Evolutionary conservation across 345 rosid genomes (phyloP).

Genomic region (Moricandia arvensis): DNA sequence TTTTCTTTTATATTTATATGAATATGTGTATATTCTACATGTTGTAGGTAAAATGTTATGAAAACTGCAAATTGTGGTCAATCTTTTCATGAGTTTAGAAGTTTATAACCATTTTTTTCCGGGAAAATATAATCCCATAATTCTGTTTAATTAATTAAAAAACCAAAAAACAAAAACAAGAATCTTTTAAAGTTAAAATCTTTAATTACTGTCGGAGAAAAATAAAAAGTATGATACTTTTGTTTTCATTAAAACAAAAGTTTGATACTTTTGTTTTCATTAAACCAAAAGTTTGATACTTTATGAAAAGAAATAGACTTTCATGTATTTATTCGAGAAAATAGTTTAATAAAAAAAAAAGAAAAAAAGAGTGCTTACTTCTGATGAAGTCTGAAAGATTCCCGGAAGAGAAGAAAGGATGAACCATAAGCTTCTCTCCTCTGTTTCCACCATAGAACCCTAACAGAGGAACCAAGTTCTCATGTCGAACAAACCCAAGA

Average conservation of each 20-base stretch:
- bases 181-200: neutral
- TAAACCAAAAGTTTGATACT: neutral
- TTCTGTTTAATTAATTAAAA: neutral
- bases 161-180: neutral
- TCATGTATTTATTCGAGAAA: neutral
- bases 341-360: neutral
- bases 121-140: neutral
- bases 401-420: slow-evolving; percentile 65
- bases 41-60: neutral
- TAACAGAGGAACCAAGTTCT: slow-evolving; percentile 79
- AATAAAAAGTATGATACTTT: slow-evolving; percentile 1
- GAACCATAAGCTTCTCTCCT: slow-evolving; percentile 91
- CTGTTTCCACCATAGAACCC: slow-evolving; percentile 86
- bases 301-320: neutral
- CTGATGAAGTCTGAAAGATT: slow-evolving; percentile 68
- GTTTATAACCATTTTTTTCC: neutral
- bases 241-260: neutral
- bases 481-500: slow-evolving; percentile 64
- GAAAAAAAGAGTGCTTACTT: slow-evolving; percentile 46
- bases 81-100: neutral
- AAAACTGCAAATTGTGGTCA: neutral
- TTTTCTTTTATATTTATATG: neutral
- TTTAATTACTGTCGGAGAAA: slow-evolving; percentile 17
- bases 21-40: neutral
- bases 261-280: neutral